Percentiles rank a stretch among this genome's conserved stretches.
Conservation (phyloP, 106 monocot species). For the Acorus calamus region DNA sequence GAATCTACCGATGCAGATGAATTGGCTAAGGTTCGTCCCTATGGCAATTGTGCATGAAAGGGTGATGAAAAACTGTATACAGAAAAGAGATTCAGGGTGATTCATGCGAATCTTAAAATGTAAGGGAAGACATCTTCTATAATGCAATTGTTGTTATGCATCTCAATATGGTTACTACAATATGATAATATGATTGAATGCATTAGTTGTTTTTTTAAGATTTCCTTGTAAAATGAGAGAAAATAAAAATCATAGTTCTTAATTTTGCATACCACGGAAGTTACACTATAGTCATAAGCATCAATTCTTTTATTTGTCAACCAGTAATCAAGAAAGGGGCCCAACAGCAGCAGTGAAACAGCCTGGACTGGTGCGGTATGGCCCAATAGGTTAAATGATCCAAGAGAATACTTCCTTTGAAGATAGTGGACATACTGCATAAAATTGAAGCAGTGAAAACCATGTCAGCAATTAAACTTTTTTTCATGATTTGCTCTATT, state of each 20-base stretch:
- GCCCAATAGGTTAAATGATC: slow-evolving; percentile 59
- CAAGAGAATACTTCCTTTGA: slow-evolving; percentile 58
- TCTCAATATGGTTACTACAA: too few relatives aligned
- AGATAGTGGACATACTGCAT: slow-evolving; percentile 59
- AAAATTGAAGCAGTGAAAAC: not conserved
- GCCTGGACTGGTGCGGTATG: slow-evolving; percentile 66
- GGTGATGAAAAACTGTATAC: slow-evolving; percentile 44
- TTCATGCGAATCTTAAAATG: not conserved
- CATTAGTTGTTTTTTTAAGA: not conserved
- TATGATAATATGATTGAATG: not conserved
- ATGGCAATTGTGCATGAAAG: slow-evolving; percentile 55
- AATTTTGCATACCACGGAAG: slow-evolving; percentile 27
- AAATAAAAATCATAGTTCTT: not conserved
- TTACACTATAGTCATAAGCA: slow-evolving; percentile 39
- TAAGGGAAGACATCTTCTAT: not conserved
- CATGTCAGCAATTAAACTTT: not conserved
- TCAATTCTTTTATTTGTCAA: slow-evolving; percentile 58
- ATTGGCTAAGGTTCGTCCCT: slow-evolving; percentile 66
- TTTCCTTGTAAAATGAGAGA: not conserved
- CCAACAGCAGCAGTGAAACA: slow-evolving; percentile 36
- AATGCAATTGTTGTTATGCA: not conserved
- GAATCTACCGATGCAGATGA: slow-evolving; percentile 70
- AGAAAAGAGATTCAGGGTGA: too few relatives aligned
- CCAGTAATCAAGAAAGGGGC: slow-evolving; percentile 65
- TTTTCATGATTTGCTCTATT: too few relatives aligned